Evolutionary conservation across 2,329 filamentous ascomycete genomes (phyloP), one percentile per base, ranked within the genome.

Genomic region (Aspergillus ustus): DNA sequence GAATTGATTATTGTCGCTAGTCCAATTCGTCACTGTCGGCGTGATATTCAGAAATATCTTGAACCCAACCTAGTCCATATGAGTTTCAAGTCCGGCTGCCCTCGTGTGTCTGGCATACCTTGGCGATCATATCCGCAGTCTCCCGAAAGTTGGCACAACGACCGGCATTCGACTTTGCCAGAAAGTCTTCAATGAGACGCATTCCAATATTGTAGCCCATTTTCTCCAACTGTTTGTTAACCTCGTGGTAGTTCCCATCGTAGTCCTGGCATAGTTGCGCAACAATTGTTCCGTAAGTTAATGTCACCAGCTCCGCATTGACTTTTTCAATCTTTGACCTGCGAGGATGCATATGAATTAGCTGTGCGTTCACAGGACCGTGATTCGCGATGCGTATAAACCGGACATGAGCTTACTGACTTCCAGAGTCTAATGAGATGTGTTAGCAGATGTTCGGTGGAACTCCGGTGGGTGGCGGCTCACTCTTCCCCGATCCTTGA

Each of bases 181-280:
- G 87, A 73, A 97, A 99, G 79, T 99, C 95, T 72, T 99, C 95
- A 69, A 99, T 97, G 67, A 99, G 81, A 43, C 95, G 91, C 73
- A 98, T 84, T 29, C 95, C 95, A 67, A 99, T 99, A 73, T 98
- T 98, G 81, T 98, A 97, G 59, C 95, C 95, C 95, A 99, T 99
- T 81, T 94, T 96, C 75, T 99, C 95, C 49, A 99, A 85, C 77
- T 99, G 95, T 77, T 94, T 93, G 81, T 99, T 99, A 75, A 99
- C 94, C 77, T 98, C 93, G 55, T 87, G 83, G 75, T 99, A 99
- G 80, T 98, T 92, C 71, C 87, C 89, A 70, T 97, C 93, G 76
- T 94, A 97, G 82, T 99, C 95, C 78, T 94, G 94, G 82, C 94
- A 98, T 67, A 99, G 84, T 77, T 98, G 94, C 60, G 93, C 91